Conservation (phyloP, 2,329 filamentous ascomycete genomes). For the Tolypocladium album region DNA sequence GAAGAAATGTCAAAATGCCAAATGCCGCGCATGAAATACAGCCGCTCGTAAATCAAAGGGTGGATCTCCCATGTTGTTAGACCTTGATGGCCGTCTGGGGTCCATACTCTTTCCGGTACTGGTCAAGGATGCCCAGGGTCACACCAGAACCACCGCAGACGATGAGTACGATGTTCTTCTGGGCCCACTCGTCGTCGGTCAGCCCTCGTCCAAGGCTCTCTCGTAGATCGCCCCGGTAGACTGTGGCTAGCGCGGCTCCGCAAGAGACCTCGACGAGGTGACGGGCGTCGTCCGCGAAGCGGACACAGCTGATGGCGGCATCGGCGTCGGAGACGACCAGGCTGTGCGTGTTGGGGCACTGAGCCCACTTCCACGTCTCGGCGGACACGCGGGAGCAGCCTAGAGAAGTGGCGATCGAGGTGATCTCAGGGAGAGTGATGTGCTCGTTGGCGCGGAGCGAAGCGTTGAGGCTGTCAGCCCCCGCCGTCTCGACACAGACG, state of each 20-base stretch:
- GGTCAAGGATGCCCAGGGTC: constrained; percentile 47
- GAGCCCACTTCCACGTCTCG: constrained; percentile 55
- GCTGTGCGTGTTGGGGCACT: constrained; percentile 26
- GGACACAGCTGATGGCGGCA: constrained; percentile 65
- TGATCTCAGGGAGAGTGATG: constrained; percentile 59
- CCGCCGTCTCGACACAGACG: constrained; percentile 65
- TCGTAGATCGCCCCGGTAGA: constrained; percentile 54
- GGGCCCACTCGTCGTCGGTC: constrained; percentile 45
- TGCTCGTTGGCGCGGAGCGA: constrained; percentile 45
- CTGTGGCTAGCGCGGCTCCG: constrained; percentile 65
- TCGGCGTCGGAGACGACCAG: constrained; percentile 42
- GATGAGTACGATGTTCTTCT: constrained; percentile 69
- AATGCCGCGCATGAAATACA: not conserved
- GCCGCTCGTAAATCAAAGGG: not conserved
- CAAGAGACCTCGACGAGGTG: constrained; percentile 78
- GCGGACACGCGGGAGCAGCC: constrained; percentile 63
- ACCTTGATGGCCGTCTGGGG: constrained; percentile 19
- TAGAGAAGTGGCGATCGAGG: constrained; percentile 63
- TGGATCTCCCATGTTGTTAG: constrained; percentile 4
- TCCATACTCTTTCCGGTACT: constrained; percentile 40
- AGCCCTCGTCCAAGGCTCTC: constrained; percentile 43
- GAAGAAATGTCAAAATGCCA: not conserved
- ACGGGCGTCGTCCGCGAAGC: constrained; percentile 72
- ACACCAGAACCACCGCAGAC: constrained; percentile 73
- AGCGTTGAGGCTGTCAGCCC: constrained; percentile 59